Evolutionary conservation across 371 early-diverging fungal species (phyloP).

Genomic region (Dichotomocladium elegans): DNA sequence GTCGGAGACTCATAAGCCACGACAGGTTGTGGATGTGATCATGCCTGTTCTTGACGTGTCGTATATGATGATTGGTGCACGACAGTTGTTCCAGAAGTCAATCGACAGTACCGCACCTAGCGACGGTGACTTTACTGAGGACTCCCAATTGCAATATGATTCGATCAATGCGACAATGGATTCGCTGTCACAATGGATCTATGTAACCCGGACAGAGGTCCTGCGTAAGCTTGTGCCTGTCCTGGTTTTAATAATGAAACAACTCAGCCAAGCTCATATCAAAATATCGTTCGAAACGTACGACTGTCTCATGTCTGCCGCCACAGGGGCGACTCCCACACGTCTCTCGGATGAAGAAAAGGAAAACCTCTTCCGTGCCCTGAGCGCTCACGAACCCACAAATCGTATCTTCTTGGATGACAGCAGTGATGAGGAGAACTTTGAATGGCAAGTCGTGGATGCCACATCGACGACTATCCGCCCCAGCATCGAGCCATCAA

Average conservation of each 20-base stretch:
- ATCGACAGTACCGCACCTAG: conserved; percentile 4
- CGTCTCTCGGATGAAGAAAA: conserved; percentile 20
- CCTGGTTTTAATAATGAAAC: conserved; percentile 14
- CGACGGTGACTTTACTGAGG: conserved; percentile 2
- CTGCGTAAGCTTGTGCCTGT: conserved; percentile 32
- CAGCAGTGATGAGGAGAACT: conserved; percentile 36
- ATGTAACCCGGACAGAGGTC: conserved; percentile 34
- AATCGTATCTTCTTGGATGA: conserved; percentile 40
- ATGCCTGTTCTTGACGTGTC: conserved; percentile 29
- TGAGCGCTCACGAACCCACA: conserved; percentile 37
- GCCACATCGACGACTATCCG: neutral
- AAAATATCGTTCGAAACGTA: conserved; percentile 34
- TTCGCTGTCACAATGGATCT: conserved; percentile 44
- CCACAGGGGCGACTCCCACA: conserved; percentile 30
- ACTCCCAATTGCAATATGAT: conserved; percentile 8
- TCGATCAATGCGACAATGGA: conserved; percentile 16
- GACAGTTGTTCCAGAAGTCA: conserved; percentile 20
- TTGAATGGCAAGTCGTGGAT: conserved; percentile 31
- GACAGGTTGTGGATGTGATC: conserved; percentile 24
- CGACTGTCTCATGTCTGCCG: conserved; percentile 35
- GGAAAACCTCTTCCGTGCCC: conserved; percentile 22
- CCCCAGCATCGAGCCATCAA: neutral
- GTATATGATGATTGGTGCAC: conserved; percentile 15
- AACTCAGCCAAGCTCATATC: conserved; percentile 18
- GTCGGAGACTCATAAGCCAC: conserved; percentile 31